A percentile compares a stretch with the other conserved stretches of the same genome.
Evolutionary conservation across 164 flowering plant genomes (phyloP).

Genomic region (Aristolochia fimbriata): DNA sequence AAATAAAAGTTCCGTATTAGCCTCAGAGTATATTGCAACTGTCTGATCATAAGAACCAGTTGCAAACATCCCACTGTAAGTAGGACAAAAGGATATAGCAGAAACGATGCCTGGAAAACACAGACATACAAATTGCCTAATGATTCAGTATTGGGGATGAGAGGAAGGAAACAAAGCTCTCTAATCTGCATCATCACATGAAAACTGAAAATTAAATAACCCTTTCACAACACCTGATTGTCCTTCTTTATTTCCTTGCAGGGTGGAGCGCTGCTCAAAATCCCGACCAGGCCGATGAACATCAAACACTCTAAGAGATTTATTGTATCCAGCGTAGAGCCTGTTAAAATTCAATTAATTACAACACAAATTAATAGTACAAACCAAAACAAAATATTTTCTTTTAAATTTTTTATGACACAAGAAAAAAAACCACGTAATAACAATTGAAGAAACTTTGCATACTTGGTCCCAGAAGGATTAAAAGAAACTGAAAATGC

Average conservation of each 20-base stretch:
- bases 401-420: neutral
- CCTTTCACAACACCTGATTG: constrained; percentile 48
- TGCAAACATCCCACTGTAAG: constrained; percentile 74
- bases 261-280: constrained; percentile 62
- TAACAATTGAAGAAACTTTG: neutral
- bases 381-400: neutral
- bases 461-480: constrained; percentile 64
- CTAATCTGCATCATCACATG: too few species aligned
- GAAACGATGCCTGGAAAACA: constrained; percentile 66
- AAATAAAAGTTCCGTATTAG: constrained; percentile 84
- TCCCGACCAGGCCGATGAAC: constrained; percentile 94
- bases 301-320: constrained; percentile 72
- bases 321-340: constrained; percentile 93
- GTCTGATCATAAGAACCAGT: constrained; percentile 83
- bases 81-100: constrained; percentile 69
- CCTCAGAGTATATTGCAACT: constrained; percentile 75
- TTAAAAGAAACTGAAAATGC: constrained; percentile 86
- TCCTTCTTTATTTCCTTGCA: constrained; percentile 78
- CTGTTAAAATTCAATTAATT: constrained; percentile 23
- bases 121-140: neutral
- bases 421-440: neutral
- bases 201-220: too few species aligned
- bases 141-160: too few species aligned
- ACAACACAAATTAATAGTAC: neutral
- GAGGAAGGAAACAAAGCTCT: too few species aligned